Conservation (phyloP, 2,329 filamentous ascomycete species). For the Phyllosticta capitalensis region DNA sequence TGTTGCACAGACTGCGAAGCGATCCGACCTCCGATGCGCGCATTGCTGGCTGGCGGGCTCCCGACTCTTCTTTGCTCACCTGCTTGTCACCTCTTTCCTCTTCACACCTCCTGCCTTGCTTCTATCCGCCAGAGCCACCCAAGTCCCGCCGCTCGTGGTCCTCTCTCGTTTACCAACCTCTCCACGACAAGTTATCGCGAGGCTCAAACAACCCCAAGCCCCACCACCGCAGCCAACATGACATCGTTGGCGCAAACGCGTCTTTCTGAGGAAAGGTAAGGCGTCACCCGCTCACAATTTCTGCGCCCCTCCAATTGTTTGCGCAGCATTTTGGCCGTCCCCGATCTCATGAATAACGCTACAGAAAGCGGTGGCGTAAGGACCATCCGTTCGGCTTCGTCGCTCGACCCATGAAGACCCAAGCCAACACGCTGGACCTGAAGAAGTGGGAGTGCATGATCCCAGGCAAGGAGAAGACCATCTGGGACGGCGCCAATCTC, state of each 20-base stretch:
- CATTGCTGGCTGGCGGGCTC: background rate
- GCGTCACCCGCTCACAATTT: background rate
- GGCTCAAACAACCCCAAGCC: background rate
- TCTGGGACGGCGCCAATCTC: conserved; percentile 97
- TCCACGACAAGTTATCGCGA: background rate
- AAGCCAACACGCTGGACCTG: conserved; percentile 75
- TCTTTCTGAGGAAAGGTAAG: conserved; percentile 47
- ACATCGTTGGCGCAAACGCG: conserved; percentile 89
- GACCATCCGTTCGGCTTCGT: conserved; percentile 98
- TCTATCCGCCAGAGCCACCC: background rate
- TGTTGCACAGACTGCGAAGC: background rate
- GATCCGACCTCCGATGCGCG: background rate
- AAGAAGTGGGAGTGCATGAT: conserved; percentile 97
- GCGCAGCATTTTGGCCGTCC: background rate
- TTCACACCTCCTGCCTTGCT: background rate
- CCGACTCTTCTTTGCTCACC: background rate
- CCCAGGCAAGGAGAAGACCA: conserved; percentile 89
- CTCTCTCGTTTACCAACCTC: background rate
- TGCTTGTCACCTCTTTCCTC: background rate
- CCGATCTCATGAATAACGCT: conserved; percentile 16
- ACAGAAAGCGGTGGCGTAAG: conserved; percentile 88
- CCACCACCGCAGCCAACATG: conserved; percentile 11
- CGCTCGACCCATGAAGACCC: conserved; percentile 73
- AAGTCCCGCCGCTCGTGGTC: background rate
- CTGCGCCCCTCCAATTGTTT: background rate